Conservation (phyloP, 257 asterid species). For the Avicennia marina region DNA sequence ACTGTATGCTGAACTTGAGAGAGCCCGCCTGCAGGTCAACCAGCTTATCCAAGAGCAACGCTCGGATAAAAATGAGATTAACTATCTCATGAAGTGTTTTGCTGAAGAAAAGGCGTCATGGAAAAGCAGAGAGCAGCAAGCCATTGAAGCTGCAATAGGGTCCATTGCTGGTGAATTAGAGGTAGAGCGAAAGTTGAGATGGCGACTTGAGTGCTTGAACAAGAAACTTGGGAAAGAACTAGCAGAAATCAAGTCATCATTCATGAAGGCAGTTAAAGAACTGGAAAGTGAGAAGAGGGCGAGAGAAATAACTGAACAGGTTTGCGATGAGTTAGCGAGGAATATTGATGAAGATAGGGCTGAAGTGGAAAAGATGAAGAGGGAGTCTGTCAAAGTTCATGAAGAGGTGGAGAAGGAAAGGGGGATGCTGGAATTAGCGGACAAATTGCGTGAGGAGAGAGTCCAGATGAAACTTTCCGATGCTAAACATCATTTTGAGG, state of each 20-base stretch:
- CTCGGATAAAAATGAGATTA: slow-evolving; percentile 51
- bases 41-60: slow-evolving; percentile 76
- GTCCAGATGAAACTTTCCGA: slow-evolving; percentile 50
- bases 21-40: slow-evolving; percentile 84
- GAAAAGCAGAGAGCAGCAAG: slow-evolving; percentile 58
- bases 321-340: slow-evolving; percentile 61
- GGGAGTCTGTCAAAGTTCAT: slow-evolving; percentile 43
- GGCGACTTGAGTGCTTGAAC: slow-evolving; percentile 73
- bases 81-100: slow-evolving; percentile 62
- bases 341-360: slow-evolving; percentile 58
- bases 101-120: slow-evolving; percentile 86
- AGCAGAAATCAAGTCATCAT: slow-evolving; percentile 52
- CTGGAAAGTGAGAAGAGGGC: slow-evolving; percentile 76
- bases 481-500: slow-evolving; percentile 58
- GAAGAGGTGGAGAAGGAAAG: slow-evolving; percentile 62
- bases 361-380: slow-evolving; percentile 42
- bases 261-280: slow-evolving; percentile 55
- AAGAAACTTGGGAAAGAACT: slow-evolving; percentile 75
- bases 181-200: slow-evolving; percentile 64
- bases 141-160: slow-evolving; percentile 56
- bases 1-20: slow-evolving; percentile 88
- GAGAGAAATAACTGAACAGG: slow-evolving; percentile 63
- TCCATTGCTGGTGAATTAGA: slow-evolving; percentile 63
- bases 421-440: slow-evolving; percentile 57
- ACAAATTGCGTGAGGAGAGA: slow-evolving; percentile 49